Base-by-base conservation (phyloP, 2,329 filamentous ascomycete genomes). In the Scytalidium sp. region DNA sequence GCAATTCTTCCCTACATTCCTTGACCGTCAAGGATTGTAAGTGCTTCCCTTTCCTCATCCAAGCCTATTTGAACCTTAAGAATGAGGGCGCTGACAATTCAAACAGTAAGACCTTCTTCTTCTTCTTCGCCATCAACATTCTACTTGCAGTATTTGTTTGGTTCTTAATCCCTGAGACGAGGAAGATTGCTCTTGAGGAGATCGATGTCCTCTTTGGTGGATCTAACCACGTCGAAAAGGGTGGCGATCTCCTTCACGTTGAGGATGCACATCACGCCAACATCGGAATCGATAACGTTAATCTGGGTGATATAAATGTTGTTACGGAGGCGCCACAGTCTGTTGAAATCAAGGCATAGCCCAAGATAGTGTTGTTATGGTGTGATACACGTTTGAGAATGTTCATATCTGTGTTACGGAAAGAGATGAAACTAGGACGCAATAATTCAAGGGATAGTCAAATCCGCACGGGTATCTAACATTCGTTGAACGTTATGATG, bases 1-100 rank as follows among this genome's bases (percentile, higher is more conserved):
- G 65, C 84, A 87, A 56, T 87, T 87, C 72, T 87, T 87, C 73
- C 84, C 84, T 11, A 78, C 75, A 11, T 87, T 87, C 70, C 74
- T 87, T 15, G 71, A 76, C 47, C 82, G 85, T 60, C 64, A 67
- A 39, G 73, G 72, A 9, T 71, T 78, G 50, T 57, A 55, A 56
- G 52, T 50, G 7, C 8, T 13, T 17, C 29, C 41, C 17, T 43
- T 36, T 25, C 22, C 10, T 17, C 21, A n/a, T 22, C 2, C 19
- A 3, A 11, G 15, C 11, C 11, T 20, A 39, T 43, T 5, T n/a
- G 10, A 19, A 3, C 20, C 2, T 13, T 13, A 3, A 45, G 20
- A 29, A 29, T 29, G 7, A 29, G 13, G 8, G 25, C 6, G 6
- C 13, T 40, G 21, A 48, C 45, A 53, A 45, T 32, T 22, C 11